phyloP scores from a whole-genome alignment of 805 yeast genomes.

The Wickerhamiella cacticola region DNA sequence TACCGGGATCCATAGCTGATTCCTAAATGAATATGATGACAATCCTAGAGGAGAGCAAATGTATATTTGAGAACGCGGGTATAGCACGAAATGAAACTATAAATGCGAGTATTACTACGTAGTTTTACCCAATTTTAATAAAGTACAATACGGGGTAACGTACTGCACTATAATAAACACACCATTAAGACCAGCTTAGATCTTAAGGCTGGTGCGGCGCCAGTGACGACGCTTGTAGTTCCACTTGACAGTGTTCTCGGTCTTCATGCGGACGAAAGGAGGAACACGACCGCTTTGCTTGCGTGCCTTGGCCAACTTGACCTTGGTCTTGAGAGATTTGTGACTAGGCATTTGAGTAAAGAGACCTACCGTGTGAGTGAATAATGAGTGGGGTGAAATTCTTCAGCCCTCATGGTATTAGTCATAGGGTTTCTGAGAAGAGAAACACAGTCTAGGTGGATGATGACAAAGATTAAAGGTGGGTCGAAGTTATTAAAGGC shows the following conservation, averaged over 20 bases:
- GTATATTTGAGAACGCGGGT: neutral
- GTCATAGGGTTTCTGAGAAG: neutral
- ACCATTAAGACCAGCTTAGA: constrained; percentile 41
- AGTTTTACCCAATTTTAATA: constrained; percentile 9
- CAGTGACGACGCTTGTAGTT: constrained; percentile 99
- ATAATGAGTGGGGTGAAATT: constrained; percentile 9
- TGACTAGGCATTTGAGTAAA: constrained; percentile 34
- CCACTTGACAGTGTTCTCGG: constrained; percentile 79
- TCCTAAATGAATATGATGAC: neutral
- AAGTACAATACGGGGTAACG: constrained; percentile 3
- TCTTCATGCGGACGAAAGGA: constrained; percentile 98
- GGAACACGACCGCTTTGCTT: constrained; percentile 99
- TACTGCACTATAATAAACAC: constrained; percentile 6
- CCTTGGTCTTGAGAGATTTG: constrained; percentile 93
- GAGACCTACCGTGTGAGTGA: constrained; percentile 3
- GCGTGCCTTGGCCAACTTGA: constrained; percentile 97
- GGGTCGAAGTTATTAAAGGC: too few species aligned
- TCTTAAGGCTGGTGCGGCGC: constrained; percentile 98
- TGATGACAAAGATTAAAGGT: too few species aligned
- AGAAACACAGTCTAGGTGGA: too few species aligned
- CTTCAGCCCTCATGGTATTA: constrained; percentile 4
- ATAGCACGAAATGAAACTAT: constrained; percentile 1
- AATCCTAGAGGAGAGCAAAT: neutral
- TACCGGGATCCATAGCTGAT: neutral
- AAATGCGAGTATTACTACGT: constrained; percentile 11